Conservation (phyloP, 805 yeast species). For the Metahyphopichia silvanorum region DNA sequence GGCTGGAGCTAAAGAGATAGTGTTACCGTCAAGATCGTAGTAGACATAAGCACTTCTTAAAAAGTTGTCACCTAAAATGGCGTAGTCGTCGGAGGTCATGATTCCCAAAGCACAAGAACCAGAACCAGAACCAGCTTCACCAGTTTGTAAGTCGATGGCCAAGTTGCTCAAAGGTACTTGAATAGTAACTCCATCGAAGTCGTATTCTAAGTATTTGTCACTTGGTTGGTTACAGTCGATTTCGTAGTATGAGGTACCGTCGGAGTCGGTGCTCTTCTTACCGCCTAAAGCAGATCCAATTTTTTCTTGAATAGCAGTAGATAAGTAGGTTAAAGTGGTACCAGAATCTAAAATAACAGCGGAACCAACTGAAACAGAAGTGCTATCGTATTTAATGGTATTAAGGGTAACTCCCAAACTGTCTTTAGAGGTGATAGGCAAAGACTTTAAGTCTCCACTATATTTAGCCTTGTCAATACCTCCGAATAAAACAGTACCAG, state of each 20-base stretch:
- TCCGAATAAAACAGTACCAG: slow-evolving; percentile 8
- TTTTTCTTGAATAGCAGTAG: slow-evolving; percentile 5
- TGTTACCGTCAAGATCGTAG: slow-evolving; percentile 47
- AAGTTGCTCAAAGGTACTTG: slow-evolving; percentile 14
- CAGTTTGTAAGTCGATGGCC: slow-evolving; percentile 4
- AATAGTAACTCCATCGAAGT: slow-evolving; percentile 10
- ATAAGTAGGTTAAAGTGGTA: slow-evolving; percentile 16
- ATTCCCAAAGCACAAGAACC: slow-evolving; percentile 18
- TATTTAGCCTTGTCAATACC: slow-evolving; percentile 11
- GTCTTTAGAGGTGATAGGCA: slow-evolving; percentile 2
- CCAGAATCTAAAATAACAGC: slow-evolving; percentile 17
- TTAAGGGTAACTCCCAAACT: slow-evolving; percentile 1
- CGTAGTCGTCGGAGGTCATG: slow-evolving; percentile 6
- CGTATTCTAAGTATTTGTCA: slow-evolving; percentile 4
- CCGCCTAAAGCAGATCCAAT: slow-evolving; percentile 11
- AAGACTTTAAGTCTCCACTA: slow-evolving; percentile 5
- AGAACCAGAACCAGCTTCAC: slow-evolving; percentile 38
- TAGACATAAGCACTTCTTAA: slow-evolving; percentile 51
- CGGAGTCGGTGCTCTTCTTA: background rate
- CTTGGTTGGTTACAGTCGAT: slow-evolving; percentile 5
- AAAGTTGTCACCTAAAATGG: slow-evolving; percentile 58
- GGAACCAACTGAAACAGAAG: slow-evolving; percentile 2
- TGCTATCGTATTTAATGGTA: slow-evolving; percentile 1
- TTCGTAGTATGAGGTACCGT: slow-evolving; percentile 1
- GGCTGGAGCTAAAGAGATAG: slow-evolving; percentile 47